Percentiles rank a stretch among this genome's conserved stretches.
Conservation (phyloP, 2,329 filamentous ascomycete genomes). For the Ceratocystis cacaofunesta region DNA sequence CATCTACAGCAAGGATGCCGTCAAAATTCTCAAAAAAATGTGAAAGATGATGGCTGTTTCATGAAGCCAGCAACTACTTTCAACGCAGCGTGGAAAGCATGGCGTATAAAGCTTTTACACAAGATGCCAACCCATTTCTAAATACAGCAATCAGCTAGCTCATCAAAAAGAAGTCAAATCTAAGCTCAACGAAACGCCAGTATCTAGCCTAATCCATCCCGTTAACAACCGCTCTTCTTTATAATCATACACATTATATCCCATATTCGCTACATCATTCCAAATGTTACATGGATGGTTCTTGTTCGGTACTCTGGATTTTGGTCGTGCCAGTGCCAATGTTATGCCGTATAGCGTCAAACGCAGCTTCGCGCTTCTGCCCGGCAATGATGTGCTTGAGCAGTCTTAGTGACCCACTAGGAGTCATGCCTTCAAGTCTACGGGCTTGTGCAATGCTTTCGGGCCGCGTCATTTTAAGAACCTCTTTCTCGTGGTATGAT, state of each 20-base stretch:
- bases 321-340: neutral
- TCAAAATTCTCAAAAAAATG: slow-evolving; percentile 54
- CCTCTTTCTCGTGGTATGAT: slow-evolving; percentile 61
- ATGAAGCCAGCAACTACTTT: neutral
- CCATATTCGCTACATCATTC: neutral
- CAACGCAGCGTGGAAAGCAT: neutral
- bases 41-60: neutral
- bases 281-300: neutral
- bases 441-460: slow-evolving; percentile 81
- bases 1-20: slow-evolving; percentile 75
- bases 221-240: neutral
- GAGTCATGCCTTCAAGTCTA: slow-evolving; percentile 65
- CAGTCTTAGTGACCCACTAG: slow-evolving; percentile 44
- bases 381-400: slow-evolving; percentile 40
- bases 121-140: slow-evolving; percentile 6
- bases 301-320: neutral
- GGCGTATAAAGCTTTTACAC: neutral
- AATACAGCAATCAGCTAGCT: neutral
- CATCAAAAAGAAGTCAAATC: neutral
- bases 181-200: neutral
- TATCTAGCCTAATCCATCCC: neutral
- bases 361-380: slow-evolving; percentile 12
- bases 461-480: slow-evolving; percentile 55
- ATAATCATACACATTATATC: neutral
- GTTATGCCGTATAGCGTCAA: slow-evolving; percentile 12